A percentile compares a stretch with the other conserved stretches of the same genome.
Evolutionary conservation across 2,329 filamentous ascomycete species (phyloP).

Genomic region (Fusarium tuaranense): DNA sequence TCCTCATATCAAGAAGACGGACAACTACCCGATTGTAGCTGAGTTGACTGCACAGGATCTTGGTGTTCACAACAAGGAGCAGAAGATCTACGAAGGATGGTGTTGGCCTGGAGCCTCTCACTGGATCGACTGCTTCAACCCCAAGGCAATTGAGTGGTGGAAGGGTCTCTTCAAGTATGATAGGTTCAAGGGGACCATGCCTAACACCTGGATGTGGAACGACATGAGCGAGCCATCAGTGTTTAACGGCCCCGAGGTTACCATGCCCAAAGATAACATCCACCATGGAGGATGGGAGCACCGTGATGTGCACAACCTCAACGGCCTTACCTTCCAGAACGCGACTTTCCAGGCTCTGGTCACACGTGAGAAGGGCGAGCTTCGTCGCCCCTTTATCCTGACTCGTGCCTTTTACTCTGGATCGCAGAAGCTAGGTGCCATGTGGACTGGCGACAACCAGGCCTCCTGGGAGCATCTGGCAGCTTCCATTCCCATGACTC

Average conservation of each 20-base stretch:
- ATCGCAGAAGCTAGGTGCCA: constrained; percentile 88
- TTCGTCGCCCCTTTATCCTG: constrained; percentile 88
- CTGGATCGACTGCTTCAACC: constrained; percentile 97
- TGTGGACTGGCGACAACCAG: constrained; percentile 99
- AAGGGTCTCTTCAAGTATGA: constrained; percentile 87
- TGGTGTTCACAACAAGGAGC: constrained; percentile 90
- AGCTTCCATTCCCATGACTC: constrained; percentile 91
- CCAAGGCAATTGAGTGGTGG: constrained; percentile 94
- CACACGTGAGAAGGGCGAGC: constrained; percentile 86
- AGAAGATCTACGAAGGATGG: constrained; percentile 92
- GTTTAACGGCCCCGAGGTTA: constrained; percentile 97
- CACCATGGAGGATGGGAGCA: constrained; percentile 95
- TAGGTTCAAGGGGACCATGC: constrained; percentile 84
- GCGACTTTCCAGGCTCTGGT: constrained; percentile 89
- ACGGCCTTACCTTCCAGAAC: constrained; percentile 95
- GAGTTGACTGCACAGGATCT: constrained; percentile 87
- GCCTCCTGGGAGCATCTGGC: constrained; percentile 92
- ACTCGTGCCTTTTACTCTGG: constrained; percentile 94
- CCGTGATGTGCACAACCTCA: constrained; percentile 94
- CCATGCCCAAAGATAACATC: constrained; percentile 98
- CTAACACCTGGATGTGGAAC: constrained; percentile 97
- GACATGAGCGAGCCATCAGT: constrained; percentile 99
- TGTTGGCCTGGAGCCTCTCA: constrained; percentile 98
- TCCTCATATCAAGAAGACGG: constrained; percentile 95
- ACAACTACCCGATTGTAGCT: constrained; percentile 79